Conservation (phyloP, 2,329 filamentous ascomycete species). For the Ophiognomonia clavigignenti-juglandacearum region DNA sequence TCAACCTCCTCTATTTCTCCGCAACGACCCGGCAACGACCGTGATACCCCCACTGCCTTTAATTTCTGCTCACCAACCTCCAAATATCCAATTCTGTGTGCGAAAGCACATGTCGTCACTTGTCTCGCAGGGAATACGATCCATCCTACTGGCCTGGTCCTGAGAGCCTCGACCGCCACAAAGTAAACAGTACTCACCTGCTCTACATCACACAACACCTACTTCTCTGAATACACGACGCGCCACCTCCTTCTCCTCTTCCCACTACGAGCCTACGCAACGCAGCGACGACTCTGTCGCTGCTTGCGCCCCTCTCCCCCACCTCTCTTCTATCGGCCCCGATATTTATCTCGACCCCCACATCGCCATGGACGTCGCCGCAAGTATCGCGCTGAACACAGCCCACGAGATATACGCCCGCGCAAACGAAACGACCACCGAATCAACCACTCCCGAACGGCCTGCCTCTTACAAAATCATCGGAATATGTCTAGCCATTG, state of each 20-base stretch:
- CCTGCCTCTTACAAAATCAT: conserved; percentile 71
- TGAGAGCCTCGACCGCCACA: background rate
- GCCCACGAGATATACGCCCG: conserved; percentile 39
- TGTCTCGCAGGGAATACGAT: background rate
- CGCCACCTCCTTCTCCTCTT: conserved; percentile 1
- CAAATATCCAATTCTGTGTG: background rate
- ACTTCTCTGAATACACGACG: conserved; percentile 1
- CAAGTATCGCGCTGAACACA: conserved; percentile 57
- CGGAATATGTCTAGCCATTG: conserved; percentile 79
- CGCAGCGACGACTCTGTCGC: conserved; percentile 10
- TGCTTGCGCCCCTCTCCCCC: conserved; percentile 3
- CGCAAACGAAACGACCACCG: conserved; percentile 29
- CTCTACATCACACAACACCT: background rate
- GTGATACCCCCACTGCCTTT: no score
- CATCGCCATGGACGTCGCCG: conserved; percentile 66
- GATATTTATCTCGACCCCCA: conserved; percentile 46
- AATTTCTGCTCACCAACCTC: background rate
- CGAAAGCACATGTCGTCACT: background rate
- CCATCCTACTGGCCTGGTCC: background rate
- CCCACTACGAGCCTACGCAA: background rate
- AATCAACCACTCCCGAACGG: conserved; percentile 27
- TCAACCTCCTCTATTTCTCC: no score
- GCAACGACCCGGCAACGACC: no score
- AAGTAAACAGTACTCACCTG: background rate
- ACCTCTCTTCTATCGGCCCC: conserved; percentile 15